Evolutionary conservation across 495 filamentous ascomycete species (phyloP), one percentile per base, ranked within the genome.

Genomic region (Tetracladium marchalianum): DNA sequence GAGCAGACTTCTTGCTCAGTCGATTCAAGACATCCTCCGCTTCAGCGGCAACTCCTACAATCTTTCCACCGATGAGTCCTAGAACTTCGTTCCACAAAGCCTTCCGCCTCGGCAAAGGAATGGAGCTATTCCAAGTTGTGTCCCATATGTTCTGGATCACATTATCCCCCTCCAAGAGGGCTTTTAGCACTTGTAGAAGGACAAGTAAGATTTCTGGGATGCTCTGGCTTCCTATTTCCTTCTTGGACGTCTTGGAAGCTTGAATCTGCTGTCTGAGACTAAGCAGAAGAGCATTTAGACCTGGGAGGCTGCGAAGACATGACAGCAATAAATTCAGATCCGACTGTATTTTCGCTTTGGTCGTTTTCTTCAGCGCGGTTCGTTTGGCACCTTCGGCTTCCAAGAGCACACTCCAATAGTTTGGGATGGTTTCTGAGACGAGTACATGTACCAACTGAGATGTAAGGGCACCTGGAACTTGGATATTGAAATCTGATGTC

Each of bases 21-120:
- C 56, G 27, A 36, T 60, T 49, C 19, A 56, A 49, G 37, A 81
- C 55, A 37, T 76, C 70, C 18, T 81, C 72, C n/a, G 84, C 87
- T 63, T 96, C 85, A 11, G 88, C 87, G 32, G 78, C 72, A 39
- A 77, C 59, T 0, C 84, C 81, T 11, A 93, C 55, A 16, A 96
- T 62, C 53, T 76, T 84, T 19, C 90, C 82, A 11, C 78, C 83
- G 39, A 90, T 62, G 31, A 90, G 32, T 10, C 53, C 38, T 15
- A 76, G 57, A 46, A 78, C 64, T 51, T 88, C 84, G 56, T 74
- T 79, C 85, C 84, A 87, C 9, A 77, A 58, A 24, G 78, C 50
- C 60, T 68, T 51, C 67, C 72, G 49, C 61, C 68, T 22, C 27
- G 33, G 2, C 13, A 35, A 31, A 17, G 44, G 1, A 40, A 45